Evolutionary conservation across 2,329 filamentous ascomycete genomes (phyloP).

Genomic region (Dendrostoma leiphaemia): DNA sequence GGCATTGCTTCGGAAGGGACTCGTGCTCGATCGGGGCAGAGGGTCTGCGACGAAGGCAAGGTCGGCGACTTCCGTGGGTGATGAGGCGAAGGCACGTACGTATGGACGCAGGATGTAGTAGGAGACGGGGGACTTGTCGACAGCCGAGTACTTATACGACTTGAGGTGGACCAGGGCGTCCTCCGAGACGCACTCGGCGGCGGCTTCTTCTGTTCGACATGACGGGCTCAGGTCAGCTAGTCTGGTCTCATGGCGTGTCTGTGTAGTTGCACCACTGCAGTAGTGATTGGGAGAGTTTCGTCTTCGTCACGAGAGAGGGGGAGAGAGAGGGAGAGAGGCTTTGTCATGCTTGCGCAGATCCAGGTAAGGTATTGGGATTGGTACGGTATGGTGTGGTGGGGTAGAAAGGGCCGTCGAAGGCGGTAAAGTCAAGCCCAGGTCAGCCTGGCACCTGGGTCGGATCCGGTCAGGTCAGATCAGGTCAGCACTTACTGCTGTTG

Average conservation of each 20-base stretch:
- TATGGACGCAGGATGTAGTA: slow-evolving; percentile 93
- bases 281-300: too few species aligned
- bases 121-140: slow-evolving; percentile 93
- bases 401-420: not conserved
- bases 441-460: too few species aligned
- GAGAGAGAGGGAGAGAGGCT: not conserved
- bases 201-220: slow-evolving; percentile 45
- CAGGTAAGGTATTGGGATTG: not conserved
- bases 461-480: too few species aligned
- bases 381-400: not conserved
- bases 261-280: slow-evolving; percentile 15
- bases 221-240: not conserved
- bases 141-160: slow-evolving; percentile 94
- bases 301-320: not conserved
- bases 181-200: slow-evolving; percentile 76
- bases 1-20: slow-evolving; percentile 1
- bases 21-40: slow-evolving; percentile 5
- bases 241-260: not conserved
- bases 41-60: slow-evolving; percentile 9
- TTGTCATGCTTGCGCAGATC: not conserved
- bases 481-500: slow-evolving; percentile 16
- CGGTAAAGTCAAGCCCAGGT: not conserved
- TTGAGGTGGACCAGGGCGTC: slow-evolving; percentile 89
- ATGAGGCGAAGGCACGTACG: slow-evolving; percentile 59
- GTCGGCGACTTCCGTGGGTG: slow-evolving; percentile 14